Evolutionary conservation across 805 yeast species (phyloP).

Genomic region (Sugiyamaella smithiae): DNA sequence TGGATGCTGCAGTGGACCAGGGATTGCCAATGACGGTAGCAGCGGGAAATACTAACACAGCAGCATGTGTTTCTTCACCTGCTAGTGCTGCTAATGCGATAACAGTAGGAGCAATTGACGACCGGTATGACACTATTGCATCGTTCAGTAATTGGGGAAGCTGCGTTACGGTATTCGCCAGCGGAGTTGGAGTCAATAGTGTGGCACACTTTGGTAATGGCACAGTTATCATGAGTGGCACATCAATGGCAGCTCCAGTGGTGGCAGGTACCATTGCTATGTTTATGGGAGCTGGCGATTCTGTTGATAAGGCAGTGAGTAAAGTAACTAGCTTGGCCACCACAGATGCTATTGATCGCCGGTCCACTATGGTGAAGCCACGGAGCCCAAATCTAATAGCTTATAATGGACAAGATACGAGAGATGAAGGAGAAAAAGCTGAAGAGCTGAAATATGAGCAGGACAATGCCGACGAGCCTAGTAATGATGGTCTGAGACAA

Average conservation of each 20-base stretch:
- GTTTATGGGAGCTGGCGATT: conserved; percentile 33
- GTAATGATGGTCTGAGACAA: background rate
- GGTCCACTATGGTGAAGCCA: conserved; percentile 26
- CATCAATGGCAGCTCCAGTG: conserved; percentile 33
- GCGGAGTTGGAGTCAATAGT: conserved; percentile 62
- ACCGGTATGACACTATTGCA: conserved; percentile 63
- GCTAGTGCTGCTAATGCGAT: conserved; percentile 72
- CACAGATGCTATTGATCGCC: conserved; percentile 28
- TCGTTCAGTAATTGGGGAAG: conserved; percentile 83
- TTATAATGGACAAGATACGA: conserved; percentile 27
- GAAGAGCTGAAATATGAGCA: background rate
- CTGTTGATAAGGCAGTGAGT: conserved; percentile 25
- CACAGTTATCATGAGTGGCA: conserved; percentile 27
- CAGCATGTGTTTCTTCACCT: conserved; percentile 81
- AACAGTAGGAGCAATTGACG: conserved; percentile 89
- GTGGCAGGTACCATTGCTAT: conserved; percentile 31
- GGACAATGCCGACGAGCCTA: background rate
- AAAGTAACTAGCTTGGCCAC: conserved; percentile 25
- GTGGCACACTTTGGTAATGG: conserved; percentile 25
- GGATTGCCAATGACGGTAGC: conserved; percentile 61
- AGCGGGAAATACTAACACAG: conserved; percentile 76
- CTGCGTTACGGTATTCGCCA: conserved; percentile 81
- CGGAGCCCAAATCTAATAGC: conserved; percentile 29
- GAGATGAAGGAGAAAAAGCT: conserved; percentile 50
- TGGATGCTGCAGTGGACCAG: conserved; percentile 66